phyloP scores from a whole-genome alignment of 2,329 filamentous ascomycete genomes.

The Fusarium domesticum region DNA sequence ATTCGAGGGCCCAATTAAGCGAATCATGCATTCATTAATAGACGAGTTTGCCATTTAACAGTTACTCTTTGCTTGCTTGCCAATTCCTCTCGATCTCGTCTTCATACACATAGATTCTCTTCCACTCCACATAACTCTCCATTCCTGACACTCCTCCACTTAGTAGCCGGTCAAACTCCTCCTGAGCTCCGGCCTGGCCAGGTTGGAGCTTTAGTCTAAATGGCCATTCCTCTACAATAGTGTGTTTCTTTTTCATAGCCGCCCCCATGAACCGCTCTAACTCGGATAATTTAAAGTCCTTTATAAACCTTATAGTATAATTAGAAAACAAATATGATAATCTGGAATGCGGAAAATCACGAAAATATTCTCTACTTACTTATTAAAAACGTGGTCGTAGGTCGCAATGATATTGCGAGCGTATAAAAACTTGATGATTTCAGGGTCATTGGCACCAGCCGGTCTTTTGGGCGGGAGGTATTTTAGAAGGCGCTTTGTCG shows the following conservation, averaged over 20 bases:
- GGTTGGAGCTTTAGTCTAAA: slow-evolving; percentile 1
- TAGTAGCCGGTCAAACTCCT: slow-evolving; percentile 3
- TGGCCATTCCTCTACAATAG: slow-evolving; percentile 10
- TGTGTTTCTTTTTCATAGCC: slow-evolving; percentile 5
- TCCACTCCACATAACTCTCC: slow-evolving; percentile 10
- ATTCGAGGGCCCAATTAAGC: too few species aligned
- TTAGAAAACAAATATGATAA: neutral
- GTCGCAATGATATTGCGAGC: neutral
- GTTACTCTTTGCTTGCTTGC: too few species aligned
- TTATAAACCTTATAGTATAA: neutral
- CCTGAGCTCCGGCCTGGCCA: neutral
- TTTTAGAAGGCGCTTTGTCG: neutral
- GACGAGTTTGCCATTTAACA: too few species aligned
- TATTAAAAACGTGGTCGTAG: neutral
- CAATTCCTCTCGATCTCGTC: too few species aligned
- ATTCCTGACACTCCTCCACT: neutral
- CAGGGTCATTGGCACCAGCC: neutral
- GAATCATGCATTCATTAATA: too few species aligned
- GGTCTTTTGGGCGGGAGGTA: neutral
- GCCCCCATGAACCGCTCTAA: neutral
- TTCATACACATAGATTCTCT: neutral
- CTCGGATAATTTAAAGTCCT: neutral
- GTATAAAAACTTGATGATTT: neutral
- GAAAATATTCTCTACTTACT: neutral
- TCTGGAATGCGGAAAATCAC: neutral